phyloP scores from a whole-genome alignment of 352 stramenopile species.

The Pythium scleroteichum region DNA sequence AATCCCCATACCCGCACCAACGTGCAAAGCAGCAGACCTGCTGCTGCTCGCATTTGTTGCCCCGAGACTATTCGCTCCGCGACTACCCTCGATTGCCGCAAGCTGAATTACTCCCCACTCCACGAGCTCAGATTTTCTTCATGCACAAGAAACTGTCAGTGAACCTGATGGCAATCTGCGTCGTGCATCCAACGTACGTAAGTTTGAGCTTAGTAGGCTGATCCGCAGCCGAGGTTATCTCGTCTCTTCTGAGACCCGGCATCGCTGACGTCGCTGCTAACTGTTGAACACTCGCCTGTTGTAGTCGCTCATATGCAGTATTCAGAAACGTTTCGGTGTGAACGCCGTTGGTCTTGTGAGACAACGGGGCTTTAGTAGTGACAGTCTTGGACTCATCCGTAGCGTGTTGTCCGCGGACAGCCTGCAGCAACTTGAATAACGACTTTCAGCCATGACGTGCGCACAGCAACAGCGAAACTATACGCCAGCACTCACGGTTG shows the following conservation, averaged over 20 bases:
- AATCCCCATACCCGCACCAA: constrained; percentile 40
- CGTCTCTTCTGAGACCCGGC: too few relatives aligned
- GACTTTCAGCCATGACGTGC: neutral
- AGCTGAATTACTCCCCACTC: constrained; percentile 61
- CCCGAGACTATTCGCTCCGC: constrained; percentile 1
- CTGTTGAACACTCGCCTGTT: too few relatives aligned
- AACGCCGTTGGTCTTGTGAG: neutral
- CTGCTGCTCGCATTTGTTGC: constrained; percentile 25
- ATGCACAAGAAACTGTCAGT: neutral
- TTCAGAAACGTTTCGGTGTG: neutral
- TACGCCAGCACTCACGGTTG: constrained; percentile 28
- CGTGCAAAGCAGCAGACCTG: constrained; percentile 51
- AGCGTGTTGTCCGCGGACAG: neutral
- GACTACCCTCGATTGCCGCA: constrained; percentile 44
- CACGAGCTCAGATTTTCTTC: constrained; percentile 47
- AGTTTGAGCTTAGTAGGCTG: too few relatives aligned
- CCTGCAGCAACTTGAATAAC: neutral
- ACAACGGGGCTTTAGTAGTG: too few relatives aligned
- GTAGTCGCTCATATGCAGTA: neutral
- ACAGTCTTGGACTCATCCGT: neutral
- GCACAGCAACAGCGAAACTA: neutral
- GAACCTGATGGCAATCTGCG: too few relatives aligned
- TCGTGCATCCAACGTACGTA: too few relatives aligned
- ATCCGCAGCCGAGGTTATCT: too few relatives aligned
- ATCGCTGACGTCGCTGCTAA: too few relatives aligned